Conservation (phyloP, 768 basidiomycete genomes). For the Mycena belliarum region DNA sequence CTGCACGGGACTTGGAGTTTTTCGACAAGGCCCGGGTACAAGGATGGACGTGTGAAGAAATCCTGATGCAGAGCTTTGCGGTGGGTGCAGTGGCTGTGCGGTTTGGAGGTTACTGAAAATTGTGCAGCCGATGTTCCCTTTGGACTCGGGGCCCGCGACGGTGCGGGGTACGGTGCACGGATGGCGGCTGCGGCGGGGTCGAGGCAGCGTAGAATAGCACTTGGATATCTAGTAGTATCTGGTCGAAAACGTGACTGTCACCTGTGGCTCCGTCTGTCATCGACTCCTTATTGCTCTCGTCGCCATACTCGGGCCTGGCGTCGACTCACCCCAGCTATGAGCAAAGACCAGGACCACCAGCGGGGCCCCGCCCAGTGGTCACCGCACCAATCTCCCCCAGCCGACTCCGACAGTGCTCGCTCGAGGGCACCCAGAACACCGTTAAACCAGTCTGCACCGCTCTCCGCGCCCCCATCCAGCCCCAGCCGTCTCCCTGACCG, state of each 20-base stretch:
- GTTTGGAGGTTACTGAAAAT: not conserved
- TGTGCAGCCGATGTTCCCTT: slow-evolving; percentile 82
- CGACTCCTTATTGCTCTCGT: not conserved
- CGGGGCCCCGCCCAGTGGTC: slow-evolving; percentile 5
- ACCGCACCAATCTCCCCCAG: not conserved
- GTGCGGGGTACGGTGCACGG: slow-evolving; percentile 85
- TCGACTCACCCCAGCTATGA: slow-evolving; percentile 1
- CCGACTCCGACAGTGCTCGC: not conserved
- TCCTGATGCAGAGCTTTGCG: slow-evolving; percentile 63
- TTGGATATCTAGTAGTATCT: not conserved
- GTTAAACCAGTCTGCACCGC: not conserved
- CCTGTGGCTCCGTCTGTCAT: not conserved
- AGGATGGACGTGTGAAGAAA: slow-evolving; percentile 76
- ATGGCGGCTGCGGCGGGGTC: slow-evolving; percentile 56
- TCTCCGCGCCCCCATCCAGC: slow-evolving; percentile 10
- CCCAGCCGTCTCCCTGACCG: slow-evolving; percentile 13
- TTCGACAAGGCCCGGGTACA: slow-evolving; percentile 60
- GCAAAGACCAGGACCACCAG: slow-evolving; percentile 22
- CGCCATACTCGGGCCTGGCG: slow-evolving; percentile 4
- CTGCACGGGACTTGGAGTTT: slow-evolving; percentile 81
- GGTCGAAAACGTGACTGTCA: not conserved
- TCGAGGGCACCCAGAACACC: not conserved
- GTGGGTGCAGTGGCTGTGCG: slow-evolving; percentile 37
- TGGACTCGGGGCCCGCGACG: slow-evolving; percentile 78
- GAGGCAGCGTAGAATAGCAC: not conserved